Evolutionary conservation across 2,329 filamentous ascomycete genomes (phyloP), one percentile per base, ranked within the genome.

Genomic region (Sporothrix mexicana): DNA sequence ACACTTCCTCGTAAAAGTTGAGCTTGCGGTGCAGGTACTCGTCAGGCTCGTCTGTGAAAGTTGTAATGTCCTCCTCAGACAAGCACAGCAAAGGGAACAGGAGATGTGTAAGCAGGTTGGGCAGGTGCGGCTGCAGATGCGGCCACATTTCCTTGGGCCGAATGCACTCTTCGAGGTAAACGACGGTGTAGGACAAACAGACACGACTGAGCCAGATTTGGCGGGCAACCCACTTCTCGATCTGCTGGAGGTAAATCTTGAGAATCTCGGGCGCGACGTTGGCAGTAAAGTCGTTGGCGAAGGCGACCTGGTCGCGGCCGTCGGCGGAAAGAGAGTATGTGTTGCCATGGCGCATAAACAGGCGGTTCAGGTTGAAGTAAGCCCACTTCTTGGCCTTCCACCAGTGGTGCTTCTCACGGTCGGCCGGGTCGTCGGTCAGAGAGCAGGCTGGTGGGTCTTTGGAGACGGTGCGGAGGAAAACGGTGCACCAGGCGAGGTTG

Each of bases 351-450:
- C 95, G 96, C 77, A 98, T 95, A 80, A 96, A 99, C 20, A 99
- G 88, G 75, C 96, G 90, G 84, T 99, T 99, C 77, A 99, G 84
- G 82, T 98, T 98, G 79, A 96, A 97, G 82, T 98, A 99, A 15
- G 95, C 93, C 96, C 96, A 98, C 83, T 99, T 99, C 90, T 98
- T 98, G 76, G 95, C 93, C 86, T 98, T 99, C 95, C 95, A 99
- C 95, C 96, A 99, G 82, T 98, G 94, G 80, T 97, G 95, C 78
- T 92, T 89, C 82, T 98, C 96, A 73, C 96, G 90, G 79, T 98
- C 95, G 73, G 93, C 90, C 70, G 92, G 84, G 73, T 91, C 93
- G 74, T 97, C 94, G 73, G 86, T 82, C 88, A 98, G 91, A 49
- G 95, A 92, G 77, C 87, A 90, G 72, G 92, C 87, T 4, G 96